Base-by-base conservation (phyloP, 208 protist species). In the Zelonia costaricensis region DNA sequence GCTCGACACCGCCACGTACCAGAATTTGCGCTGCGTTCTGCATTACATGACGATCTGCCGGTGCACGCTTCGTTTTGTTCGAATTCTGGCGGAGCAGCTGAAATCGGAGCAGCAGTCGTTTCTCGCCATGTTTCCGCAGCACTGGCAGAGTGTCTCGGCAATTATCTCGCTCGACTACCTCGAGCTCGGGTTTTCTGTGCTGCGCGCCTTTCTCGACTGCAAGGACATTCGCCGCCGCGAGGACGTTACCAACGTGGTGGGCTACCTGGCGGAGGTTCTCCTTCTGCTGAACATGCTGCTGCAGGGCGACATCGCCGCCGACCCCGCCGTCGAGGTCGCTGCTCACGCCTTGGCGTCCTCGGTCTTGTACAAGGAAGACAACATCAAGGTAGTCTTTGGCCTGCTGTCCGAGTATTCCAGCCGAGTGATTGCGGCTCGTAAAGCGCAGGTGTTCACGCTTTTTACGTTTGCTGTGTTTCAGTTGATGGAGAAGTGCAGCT, bases 401-500 rank as follows among this genome's bases (percentile, higher is more conserved):
- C 33, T 89, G 3, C 60, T 93, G 25, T 57, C 55, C 9, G 78
- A 74, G 27, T 82, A 78, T 48, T 76, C 82, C 4, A 62, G 52
- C 7, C 71, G 77, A 20, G 63, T 53, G 10, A 48, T 90, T 23
- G 43, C 79, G 9, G 59, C 85, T 20, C 28, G 22, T 25, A 78
- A 80, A 23, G 60, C 80, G 42, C 72, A 89, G 33, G 63, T 77
- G 16, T 61, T 84, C 30, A 82, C 80, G 16, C 62, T 92, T 22
- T 81, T 95, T 44, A 80, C 80, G 5, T 87, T 77, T 42, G 78
- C 86, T n/a, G 80, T 91, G 4, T 84, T 95, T 62, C 78, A 83
- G 45, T 67, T 95, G 31, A 90, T 95, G 76, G 89, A 95, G 38
- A 84, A 85, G 52, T 95, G 86, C 69, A 92, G 86, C 57, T 95